Conservation (phyloP, 139 green algal species). For the Chlorella vulgaris region DNA sequence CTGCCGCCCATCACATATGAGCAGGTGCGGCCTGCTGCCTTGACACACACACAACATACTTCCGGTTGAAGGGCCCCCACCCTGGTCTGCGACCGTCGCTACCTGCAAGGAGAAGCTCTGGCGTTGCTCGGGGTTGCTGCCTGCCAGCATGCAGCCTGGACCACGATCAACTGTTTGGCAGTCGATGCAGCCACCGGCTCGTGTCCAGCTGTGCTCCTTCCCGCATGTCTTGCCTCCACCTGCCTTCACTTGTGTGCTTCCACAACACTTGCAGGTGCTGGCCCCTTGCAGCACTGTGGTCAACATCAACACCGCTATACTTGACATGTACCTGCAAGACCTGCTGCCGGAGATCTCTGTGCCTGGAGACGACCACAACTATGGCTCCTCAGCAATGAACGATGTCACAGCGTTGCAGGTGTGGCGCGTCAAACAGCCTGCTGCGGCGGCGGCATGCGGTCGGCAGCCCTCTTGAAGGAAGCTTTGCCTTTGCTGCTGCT, state of each 20-base stretch:
- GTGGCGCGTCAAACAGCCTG: not conserved
- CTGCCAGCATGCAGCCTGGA: no score
- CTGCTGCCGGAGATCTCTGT: conserved; percentile 77
- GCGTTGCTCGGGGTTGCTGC: no score
- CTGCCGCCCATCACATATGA: conserved; percentile 56
- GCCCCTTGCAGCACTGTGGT: conserved; percentile 65
- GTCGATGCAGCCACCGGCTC: no score
- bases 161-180: no score
- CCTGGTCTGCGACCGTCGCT: no score
- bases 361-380: conserved; percentile 95
- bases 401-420: conserved; percentile 58
- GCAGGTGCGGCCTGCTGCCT: conserved; percentile 15
- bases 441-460: no score
- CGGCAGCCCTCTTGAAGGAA: no score
- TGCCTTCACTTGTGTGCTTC: not conserved
- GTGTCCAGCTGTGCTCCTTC: no score
- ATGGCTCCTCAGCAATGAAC: conserved; percentile 83
- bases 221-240: not conserved
- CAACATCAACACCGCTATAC: conserved; percentile 92
- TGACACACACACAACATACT: no score
- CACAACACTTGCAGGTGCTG: conserved; percentile 70
- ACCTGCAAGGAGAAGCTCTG: no score
- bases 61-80: no score
- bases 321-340: conserved; percentile 85
- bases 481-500: no score